A percentile compares a stretch with the other conserved stretches of the same genome.
phyloP scores from a whole-genome alignment of 257 asterid species.

The Striga asiatica region DNA sequence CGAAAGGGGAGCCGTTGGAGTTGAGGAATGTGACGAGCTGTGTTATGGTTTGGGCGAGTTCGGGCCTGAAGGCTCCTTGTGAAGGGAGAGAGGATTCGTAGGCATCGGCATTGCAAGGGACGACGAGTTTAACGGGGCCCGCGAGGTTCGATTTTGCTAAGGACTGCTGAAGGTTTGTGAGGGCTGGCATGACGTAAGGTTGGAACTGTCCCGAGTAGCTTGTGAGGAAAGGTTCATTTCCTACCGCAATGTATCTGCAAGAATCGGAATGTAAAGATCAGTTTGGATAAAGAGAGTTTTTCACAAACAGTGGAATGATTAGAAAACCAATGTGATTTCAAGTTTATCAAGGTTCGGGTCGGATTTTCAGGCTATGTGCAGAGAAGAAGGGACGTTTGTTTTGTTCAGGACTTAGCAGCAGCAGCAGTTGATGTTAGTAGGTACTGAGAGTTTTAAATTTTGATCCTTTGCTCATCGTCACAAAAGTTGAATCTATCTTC shows the following conservation, averaged over 20 bases:
- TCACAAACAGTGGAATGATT: no score
- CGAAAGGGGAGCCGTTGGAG: slow-evolving; percentile 74
- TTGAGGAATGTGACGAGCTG: slow-evolving; percentile 73
- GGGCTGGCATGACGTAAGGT: slow-evolving; percentile 64
- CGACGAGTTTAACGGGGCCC: slow-evolving; percentile 61
- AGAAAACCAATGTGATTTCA: no score
- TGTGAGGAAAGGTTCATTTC: slow-evolving; percentile 84
- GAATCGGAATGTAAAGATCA: slow-evolving; percentile 17
- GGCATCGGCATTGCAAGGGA: slow-evolving; percentile 98
- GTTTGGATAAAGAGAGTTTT: not conserved
- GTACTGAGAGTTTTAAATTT: no score
- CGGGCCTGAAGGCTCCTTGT: slow-evolving; percentile 83
- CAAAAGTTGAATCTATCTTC: no score
- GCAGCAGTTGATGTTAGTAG: no score
- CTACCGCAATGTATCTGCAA: slow-evolving; percentile 89
- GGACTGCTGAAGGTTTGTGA: slow-evolving; percentile 65
- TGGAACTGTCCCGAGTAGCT: slow-evolving; percentile 73
- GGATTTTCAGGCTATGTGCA: no score
- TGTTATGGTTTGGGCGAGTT: slow-evolving; percentile 57
- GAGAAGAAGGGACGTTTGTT: no score
- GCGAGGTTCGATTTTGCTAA: slow-evolving; percentile 62
- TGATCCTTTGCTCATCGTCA: no score
- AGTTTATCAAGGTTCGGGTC: no score
- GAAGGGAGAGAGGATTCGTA: slow-evolving; percentile 80
- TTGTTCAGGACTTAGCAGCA: no score